Percentiles rank a stretch among this genome's conserved stretches.
phyloP scores from a whole-genome alignment of 116 monocot species.

The Thalassia testudinum region DNA sequence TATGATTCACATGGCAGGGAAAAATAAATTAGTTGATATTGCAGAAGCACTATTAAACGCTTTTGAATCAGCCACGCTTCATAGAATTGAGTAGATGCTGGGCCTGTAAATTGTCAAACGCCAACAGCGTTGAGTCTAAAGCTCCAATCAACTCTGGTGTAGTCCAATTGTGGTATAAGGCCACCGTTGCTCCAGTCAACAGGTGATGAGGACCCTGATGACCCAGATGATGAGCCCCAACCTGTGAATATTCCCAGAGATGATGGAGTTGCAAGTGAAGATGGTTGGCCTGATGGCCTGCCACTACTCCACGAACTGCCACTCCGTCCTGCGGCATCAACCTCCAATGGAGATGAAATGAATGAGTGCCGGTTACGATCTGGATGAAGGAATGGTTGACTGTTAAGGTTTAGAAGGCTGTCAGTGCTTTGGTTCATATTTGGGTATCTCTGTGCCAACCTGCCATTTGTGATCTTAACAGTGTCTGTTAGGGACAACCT shows the following conservation, averaged over 20 bases:
- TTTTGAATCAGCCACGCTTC: too few species aligned
- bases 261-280: constrained; percentile 24
- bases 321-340: constrained; percentile 9
- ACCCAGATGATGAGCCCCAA: constrained; percentile 13
- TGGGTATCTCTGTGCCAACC: neutral
- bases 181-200: constrained; percentile 52
- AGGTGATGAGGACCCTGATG: constrained; percentile 18
- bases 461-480: constrained; percentile 1
- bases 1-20: too few species aligned
- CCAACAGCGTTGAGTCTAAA: neutral
- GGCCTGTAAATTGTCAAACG: too few species aligned
- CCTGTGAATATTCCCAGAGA: constrained; percentile 57
- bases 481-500: constrained; percentile 12
- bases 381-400: too few species aligned
- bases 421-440: neutral
- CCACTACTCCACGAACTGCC: constrained; percentile 1
- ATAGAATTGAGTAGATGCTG: too few species aligned
- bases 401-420: neutral
- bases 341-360: constrained; percentile 1
- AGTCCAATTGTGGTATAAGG: constrained; percentile 31
- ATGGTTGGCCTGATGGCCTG: constrained; percentile 5
- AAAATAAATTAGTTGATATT: too few species aligned
- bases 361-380: neutral
- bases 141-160: constrained; percentile 82
- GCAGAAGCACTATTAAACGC: too few species aligned